These are phyloP conservation scores for Fomitopsis palustris DNA, from an alignment of 1,284 basidiomycete species.

Conservation along the genomic window DNA sequence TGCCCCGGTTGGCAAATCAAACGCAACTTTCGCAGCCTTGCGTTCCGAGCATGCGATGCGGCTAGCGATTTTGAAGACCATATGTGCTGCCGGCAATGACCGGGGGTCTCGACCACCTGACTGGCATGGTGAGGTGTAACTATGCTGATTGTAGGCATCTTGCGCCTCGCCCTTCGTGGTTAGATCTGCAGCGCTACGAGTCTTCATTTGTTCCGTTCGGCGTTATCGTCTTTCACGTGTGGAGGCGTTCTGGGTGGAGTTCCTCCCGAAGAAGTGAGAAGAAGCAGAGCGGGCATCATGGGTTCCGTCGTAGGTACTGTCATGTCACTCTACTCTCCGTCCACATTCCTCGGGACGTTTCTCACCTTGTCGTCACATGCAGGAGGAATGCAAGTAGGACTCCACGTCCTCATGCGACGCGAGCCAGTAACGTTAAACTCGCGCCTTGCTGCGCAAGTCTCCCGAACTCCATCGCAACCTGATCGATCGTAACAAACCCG, in stretches of 20 bases:
- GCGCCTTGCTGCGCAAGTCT: not conserved
- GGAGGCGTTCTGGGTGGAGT: not conserved
- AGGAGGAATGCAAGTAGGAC: not conserved
- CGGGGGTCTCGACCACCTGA: not conserved
- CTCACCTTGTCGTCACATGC: slow-evolving; percentile 6
- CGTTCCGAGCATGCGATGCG: not conserved
- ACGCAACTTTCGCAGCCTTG: not conserved
- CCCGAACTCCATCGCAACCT: not conserved
- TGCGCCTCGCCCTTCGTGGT: not conserved
- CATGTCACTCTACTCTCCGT: not conserved
- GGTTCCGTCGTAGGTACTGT: slow-evolving; percentile 3
- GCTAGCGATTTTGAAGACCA: not conserved
- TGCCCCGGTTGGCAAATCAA: not conserved
- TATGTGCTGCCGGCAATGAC: not conserved
- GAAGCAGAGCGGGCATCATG: slow-evolving; percentile 2
- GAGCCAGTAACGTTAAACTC: not conserved
- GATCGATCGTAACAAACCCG: slow-evolving; percentile 1
- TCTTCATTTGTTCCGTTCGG: slow-evolving; percentile 1
- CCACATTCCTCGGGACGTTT: not conserved
- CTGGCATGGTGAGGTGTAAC: not conserved
- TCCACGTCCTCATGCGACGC: slow-evolving; percentile 9
- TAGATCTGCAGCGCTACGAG: slow-evolving; percentile 3
- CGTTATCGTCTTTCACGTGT: slow-evolving; percentile 7
- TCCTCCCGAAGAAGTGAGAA: not conserved
- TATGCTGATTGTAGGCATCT: not conserved